Base-by-base conservation (phyloP, 2,329 filamentous ascomycete genomes). In the Aspergillus thermomutatus region DNA sequence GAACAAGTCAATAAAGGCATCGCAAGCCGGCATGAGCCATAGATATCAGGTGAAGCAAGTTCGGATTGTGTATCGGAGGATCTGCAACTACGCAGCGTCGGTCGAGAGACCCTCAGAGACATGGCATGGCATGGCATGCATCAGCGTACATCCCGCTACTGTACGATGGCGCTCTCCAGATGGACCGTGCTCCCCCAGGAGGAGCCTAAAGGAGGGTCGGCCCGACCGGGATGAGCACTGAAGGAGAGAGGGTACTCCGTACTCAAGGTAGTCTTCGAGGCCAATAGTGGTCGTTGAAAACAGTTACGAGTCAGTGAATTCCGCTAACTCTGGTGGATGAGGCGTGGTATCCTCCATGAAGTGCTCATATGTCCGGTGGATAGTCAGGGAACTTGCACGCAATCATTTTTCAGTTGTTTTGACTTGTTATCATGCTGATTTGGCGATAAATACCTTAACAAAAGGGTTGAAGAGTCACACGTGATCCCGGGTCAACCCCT, bases 401-500 rank as follows among this genome's bases (percentile, higher is more conserved):
- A 26, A 6, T 26, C 25, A 26, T 26, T 26, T 26, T 26, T 26
- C 25, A 37, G 17, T 37, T 34, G 31, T 17, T 34, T 26, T 37
- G 31, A 37, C 31, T 26, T 26, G 11, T 48, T 3, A 26, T 14
- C 4, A 7, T 37, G 14, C 6, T 17, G 31, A 37, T 17, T 34
- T 17, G 31, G 14, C 7, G 14, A 17, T 7, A 34, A 31, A 17
- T 7, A n/a, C n/a, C n/a, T n/a, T n/a, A 34, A 7, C 11, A 25
- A n/a, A 6, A 53, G 34, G 5, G 19, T 46, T n/a, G 37, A 46
- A 50, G 34, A n/a, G 2, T n/a, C 43, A 49, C 64, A 66, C 69
- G 71, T 73, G 72, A 74, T 67, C 54, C 48, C 47, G 56, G 61
- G 62, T 55, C 45, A 65, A 61, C 54, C 59, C 51, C 56, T 61